Evolutionary conservation across 1,284 basidiomycete species (phyloP).

Genomic region (Macrocystidia cucumis): DNA sequence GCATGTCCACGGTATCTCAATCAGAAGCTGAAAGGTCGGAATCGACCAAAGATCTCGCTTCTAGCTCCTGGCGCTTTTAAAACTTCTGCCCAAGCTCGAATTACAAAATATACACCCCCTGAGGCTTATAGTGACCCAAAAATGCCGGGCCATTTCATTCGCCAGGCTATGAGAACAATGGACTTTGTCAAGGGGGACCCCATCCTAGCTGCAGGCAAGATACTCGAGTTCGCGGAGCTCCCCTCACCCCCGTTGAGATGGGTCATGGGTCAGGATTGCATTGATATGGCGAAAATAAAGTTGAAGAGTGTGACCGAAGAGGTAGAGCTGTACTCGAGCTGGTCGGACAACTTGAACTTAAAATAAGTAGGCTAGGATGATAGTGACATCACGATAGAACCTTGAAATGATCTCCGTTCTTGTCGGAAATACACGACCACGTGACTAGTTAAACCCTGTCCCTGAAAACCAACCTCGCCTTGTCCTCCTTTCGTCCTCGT

Average conservation of each 20-base stretch:
- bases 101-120: slow-evolving; percentile 7
- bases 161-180: slow-evolving; percentile 5
- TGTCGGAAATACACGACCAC: too few relatives aligned
- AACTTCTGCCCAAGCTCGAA: slow-evolving; percentile 7
- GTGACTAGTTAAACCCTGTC: too few relatives aligned
- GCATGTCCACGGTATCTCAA: too few relatives aligned
- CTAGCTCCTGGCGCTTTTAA: slow-evolving; percentile 12
- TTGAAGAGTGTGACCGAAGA: slow-evolving; percentile 3
- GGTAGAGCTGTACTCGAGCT: slow-evolving; percentile 4
- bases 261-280: slow-evolving; percentile 10
- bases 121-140: slow-evolving; percentile 10
- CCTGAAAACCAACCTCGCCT: too few relatives aligned
- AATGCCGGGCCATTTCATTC: slow-evolving; percentile 6
- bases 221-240: slow-evolving; percentile 9
- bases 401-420: too few relatives aligned
- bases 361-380: too few relatives aligned
- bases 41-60: slow-evolving; percentile 9
- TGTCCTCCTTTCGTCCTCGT: too few relatives aligned
- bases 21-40: too few relatives aligned
- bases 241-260: slow-evolving; percentile 9
- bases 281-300: slow-evolving; percentile 3
- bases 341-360: slow-evolving; percentile 5
- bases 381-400: too few relatives aligned
- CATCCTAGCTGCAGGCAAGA: slow-evolving; percentile 7
- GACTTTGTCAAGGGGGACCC: slow-evolving; percentile 9